Percentiles rank a stretch among this genome's conserved stretches.
Conservation (phyloP, 202 grass and related monocot genomes). For the Carex sylvatica region DNA sequence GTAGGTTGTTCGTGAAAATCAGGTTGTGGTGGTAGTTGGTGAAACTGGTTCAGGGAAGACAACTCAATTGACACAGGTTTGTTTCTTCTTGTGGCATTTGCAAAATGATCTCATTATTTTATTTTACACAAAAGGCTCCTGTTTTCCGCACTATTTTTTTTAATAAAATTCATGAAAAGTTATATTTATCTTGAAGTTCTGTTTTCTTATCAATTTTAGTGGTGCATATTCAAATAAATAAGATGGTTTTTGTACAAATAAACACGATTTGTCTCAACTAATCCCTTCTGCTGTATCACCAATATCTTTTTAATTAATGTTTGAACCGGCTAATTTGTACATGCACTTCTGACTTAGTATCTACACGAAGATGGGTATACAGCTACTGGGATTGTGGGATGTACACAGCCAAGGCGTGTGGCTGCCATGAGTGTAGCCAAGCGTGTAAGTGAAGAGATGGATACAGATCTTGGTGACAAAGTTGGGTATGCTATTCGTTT, state of each 20-base stretch:
- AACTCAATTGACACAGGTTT: slow-evolving; percentile 77
- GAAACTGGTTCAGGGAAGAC: slow-evolving; percentile 99
- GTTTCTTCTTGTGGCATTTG: not conserved
- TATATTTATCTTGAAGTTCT: not conserved
- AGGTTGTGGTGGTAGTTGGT: slow-evolving; percentile 89
- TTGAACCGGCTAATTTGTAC: slow-evolving; percentile 1
- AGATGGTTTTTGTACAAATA: not conserved
- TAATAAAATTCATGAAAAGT: not conserved
- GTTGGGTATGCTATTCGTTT: slow-evolving; percentile 97
- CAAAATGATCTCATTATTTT: not conserved
- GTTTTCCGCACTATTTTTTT: not conserved
- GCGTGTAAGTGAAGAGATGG: slow-evolving; percentile 97
- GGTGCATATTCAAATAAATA: not conserved
- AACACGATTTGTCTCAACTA: not conserved
- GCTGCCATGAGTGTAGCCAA: slow-evolving; percentile 99
- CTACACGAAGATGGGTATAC: slow-evolving; percentile 97
- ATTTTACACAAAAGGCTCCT: not conserved
- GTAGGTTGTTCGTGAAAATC: slow-evolving; percentile 97
- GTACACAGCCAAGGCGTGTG: slow-evolving; percentile 98
- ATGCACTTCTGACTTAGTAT: slow-evolving; percentile 50
- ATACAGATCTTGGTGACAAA: slow-evolving; percentile 87
- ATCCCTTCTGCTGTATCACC: not conserved
- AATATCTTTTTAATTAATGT: not conserved
- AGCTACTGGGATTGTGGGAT: slow-evolving; percentile 64
- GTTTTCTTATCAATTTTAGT: not conserved